These are phyloP conservation scores for Taphrina populina DNA, from an alignment of 1,139 yeast species.

Conservation along the genomic window DNA sequence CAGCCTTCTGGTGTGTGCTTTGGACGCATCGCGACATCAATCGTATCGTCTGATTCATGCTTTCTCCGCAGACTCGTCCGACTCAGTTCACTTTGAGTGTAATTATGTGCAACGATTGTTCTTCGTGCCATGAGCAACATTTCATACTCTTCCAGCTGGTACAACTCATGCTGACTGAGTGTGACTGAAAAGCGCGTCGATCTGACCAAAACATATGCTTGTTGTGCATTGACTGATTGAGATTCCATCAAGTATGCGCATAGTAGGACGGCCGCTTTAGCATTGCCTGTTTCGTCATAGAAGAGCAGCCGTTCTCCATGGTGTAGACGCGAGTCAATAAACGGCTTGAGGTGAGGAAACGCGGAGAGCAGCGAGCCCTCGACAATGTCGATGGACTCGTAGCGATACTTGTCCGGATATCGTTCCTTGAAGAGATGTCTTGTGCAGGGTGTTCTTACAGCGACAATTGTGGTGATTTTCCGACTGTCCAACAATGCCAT, in stretches of 20 bases:
- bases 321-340: slow-evolving; percentile 15
- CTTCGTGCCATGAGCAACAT: slow-evolving; percentile 24
- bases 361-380: slow-evolving; percentile 16
- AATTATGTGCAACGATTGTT: slow-evolving; percentile 7
- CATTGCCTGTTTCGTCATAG: slow-evolving; percentile 30
- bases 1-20: background rate
- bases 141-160: slow-evolving; percentile 26
- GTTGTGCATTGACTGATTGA: background rate
- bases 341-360: slow-evolving; percentile 16
- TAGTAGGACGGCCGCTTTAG: slow-evolving; percentile 23
- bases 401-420: slow-evolving; percentile 23
- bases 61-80: slow-evolving; percentile 19
- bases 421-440: slow-evolving; percentile 22
- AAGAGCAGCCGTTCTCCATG: slow-evolving; percentile 17
- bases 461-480: slow-evolving; percentile 25
- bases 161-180: slow-evolving; percentile 19
- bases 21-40: background rate
- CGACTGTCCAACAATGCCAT: slow-evolving; percentile 1
- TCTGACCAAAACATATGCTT: slow-evolving; percentile 19
- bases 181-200: slow-evolving; percentile 20
- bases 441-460: slow-evolving; percentile 13
- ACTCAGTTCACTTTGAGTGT: slow-evolving; percentile 13
- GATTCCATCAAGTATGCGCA: slow-evolving; percentile 32
- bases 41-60: background rate
- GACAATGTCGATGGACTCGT: slow-evolving; percentile 25